These are phyloP conservation scores for Tricholoma sp. DNA, from an alignment of 768 basidiomycete genomes.

Conservation along the genomic window DNA sequence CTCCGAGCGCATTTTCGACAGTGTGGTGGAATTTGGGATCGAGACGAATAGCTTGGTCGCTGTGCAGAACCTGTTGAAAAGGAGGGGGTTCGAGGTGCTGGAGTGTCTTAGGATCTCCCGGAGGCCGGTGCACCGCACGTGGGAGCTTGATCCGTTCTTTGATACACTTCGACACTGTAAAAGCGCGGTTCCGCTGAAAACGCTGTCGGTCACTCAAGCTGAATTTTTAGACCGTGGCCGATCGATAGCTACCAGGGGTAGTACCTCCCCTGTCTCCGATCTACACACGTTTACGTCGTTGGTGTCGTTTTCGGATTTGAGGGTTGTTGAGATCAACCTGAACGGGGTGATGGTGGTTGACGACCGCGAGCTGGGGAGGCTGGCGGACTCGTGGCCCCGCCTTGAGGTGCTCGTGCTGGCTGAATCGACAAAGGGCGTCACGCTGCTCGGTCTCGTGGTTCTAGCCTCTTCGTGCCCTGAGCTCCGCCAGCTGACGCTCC, in stretches of 20 bases:
- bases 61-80: background rate
- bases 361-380: background rate
- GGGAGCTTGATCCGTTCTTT: too few species aligned
- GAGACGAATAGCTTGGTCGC: background rate
- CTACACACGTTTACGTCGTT: background rate
- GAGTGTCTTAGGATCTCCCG: background rate
- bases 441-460: background rate
- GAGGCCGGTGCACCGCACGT: background rate
- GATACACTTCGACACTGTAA: background rate
- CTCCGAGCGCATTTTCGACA: background rate
- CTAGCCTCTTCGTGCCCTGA: background rate
- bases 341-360: background rate
- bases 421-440: background rate
- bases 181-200: background rate
- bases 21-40: background rate
- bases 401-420: background rate
- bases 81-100: background rate
- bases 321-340: background rate
- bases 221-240: background rate
- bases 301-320: background rate
- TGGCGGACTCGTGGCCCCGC: background rate
- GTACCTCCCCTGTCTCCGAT: background rate
- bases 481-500: background rate
- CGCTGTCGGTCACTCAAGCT: background rate
- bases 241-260: too few species aligned